phyloP scores from a whole-genome alignment of 129 eudicot genomes.

The Rutidosis leptorrhynchoides region DNA sequence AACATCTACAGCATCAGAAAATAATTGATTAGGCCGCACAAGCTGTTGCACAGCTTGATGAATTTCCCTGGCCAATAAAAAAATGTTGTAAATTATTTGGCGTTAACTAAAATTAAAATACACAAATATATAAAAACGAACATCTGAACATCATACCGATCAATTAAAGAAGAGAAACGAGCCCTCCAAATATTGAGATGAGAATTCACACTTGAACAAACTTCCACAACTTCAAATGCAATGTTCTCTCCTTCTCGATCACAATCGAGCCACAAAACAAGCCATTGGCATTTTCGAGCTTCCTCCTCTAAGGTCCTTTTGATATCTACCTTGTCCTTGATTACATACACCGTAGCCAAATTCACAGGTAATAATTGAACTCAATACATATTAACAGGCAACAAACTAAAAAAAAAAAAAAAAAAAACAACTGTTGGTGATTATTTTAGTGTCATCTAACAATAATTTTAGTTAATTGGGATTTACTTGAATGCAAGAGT shows the following conservation, averaged over 20 bases:
- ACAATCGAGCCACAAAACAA: constrained; percentile 27
- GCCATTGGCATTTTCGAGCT: constrained; percentile 49
- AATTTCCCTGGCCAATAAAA: constrained; percentile 62
- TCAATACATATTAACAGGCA: constrained; percentile 5
- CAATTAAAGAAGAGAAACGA: constrained; percentile 82
- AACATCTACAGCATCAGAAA: constrained; percentile 90
- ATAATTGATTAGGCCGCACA: constrained; percentile 67
- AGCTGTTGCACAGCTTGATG: constrained; percentile 62
- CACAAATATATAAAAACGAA: background rate
- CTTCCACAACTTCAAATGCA: constrained; percentile 85
- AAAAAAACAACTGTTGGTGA: no score
- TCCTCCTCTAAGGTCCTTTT: constrained; percentile 81
- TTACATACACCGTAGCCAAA: background rate
- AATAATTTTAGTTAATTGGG: no score
- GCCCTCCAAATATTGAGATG: constrained; percentile 84
- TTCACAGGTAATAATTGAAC: background rate
- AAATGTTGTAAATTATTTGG: constrained; percentile 1
- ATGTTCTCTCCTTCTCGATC: constrained; percentile 98
- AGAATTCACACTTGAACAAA: constrained; percentile 63
- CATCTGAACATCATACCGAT: constrained; percentile 43
- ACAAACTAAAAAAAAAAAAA: background rate
- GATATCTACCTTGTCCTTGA: constrained; percentile 74
- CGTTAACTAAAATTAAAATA: background rate
- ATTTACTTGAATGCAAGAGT: no score
- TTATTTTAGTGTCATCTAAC: no score